Evolutionary conservation across 345 rosid genomes (phyloP), one percentile per base, ranked within the genome.

Genomic region (Eucalyptus pauciflora): DNA sequence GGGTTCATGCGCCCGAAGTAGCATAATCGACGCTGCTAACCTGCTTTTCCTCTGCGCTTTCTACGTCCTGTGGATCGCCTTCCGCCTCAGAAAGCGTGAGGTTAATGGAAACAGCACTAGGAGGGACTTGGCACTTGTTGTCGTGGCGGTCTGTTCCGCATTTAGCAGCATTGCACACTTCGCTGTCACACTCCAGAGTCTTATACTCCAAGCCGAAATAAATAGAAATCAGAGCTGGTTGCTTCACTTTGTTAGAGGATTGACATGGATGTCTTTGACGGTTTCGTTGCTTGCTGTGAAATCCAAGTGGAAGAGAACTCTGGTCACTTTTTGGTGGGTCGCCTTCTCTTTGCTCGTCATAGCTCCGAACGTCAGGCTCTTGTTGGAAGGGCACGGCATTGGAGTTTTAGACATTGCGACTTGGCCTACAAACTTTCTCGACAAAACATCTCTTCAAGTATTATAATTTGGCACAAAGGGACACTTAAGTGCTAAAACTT

Each of bases 271-370:
- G 46, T 94, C 97, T 8, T 86, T 96, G 60, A 89, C 97, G 46
- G 91, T 93, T 86, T 96, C 99, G 3, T 58, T 96, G 90, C 94
- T 96, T 83, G 95, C 94, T 87, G 90, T 81, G 50, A 93, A 83
- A 76, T 91, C 94, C 24, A 90, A 91, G 87, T 94, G 92, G 94
- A 88, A 86, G 31, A 89, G 89, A 89, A 89, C 93, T 89, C 87
- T 94, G 27, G 87, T 67, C 88, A 90, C 90, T 49, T 58, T 92
- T 45, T 97, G 99, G 99, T 97, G 97, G 98, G 86, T 94, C 29
- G 91, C 89, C 45, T 96, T 94, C 85, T 91, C 92, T 87, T 87
- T 94, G 29, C 88, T 96, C 90, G 92, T 90, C 87, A 92, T 94
- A 64, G 95, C 93, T 88, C 86, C 92, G 29, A 92, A 93, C 86